phyloP scores from a whole-genome alignment of 108 stramenopile species.

The Nannochloropsis salina region DNA sequence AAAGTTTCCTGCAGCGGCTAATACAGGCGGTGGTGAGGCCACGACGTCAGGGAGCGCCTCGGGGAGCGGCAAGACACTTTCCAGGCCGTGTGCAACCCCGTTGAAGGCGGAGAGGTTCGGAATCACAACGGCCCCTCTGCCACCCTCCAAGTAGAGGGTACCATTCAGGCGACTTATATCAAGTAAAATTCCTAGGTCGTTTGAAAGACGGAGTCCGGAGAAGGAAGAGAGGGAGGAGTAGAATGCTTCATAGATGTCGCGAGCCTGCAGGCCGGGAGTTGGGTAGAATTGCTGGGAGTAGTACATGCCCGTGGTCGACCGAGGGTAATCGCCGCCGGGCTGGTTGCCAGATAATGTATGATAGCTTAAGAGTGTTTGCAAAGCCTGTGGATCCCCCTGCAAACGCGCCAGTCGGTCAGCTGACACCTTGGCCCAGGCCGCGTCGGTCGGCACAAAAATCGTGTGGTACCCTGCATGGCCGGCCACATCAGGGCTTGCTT shows the following conservation, averaged over 20 bases:
- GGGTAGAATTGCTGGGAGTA: slow-evolving; percentile 8
- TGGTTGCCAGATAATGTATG: not conserved
- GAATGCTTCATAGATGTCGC: slow-evolving; percentile 13
- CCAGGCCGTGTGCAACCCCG: slow-evolving; percentile 40
- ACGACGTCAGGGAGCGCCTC: not conserved
- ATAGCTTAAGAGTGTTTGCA: not conserved
- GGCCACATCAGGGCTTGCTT: slow-evolving; percentile 14
- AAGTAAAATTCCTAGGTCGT: slow-evolving; percentile 10
- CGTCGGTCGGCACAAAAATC: not conserved
- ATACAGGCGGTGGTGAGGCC: not conserved
- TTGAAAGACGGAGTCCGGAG: not conserved
- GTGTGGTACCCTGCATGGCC: not conserved
- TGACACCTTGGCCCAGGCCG: not conserved
- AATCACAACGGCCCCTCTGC: slow-evolving; percentile 26
- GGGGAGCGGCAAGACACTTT: slow-evolving; percentile 34
- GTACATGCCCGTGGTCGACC: slow-evolving; percentile 1
- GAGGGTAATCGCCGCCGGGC: not conserved
- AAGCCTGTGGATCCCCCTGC: not conserved
- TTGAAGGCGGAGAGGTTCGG: slow-evolving; percentile 39
- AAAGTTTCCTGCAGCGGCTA: not conserved
- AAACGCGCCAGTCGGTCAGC: not conserved
- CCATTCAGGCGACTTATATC: not conserved
- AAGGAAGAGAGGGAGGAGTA: slow-evolving; percentile 12
- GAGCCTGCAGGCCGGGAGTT: not conserved
- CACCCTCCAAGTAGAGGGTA: not conserved